phyloP scores from a whole-genome alignment of 2,329 filamentous ascomycete genomes.

The Pseudogymnoascus sp. region DNA sequence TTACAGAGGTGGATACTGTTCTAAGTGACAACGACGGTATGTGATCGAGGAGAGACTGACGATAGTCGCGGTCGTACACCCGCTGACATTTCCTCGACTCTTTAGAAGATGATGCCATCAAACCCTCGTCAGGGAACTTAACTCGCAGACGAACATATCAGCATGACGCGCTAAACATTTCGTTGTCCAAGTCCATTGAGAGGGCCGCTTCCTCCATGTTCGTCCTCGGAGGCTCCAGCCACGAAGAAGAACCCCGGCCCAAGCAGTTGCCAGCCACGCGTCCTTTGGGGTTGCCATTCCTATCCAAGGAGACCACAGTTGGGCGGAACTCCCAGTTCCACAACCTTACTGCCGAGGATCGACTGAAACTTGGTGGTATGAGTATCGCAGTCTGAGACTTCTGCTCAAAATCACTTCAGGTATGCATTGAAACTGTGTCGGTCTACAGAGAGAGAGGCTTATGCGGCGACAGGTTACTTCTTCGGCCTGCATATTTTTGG shows the following conservation, averaged over 20 bases:
- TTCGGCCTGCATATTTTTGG: constrained; percentile 74
- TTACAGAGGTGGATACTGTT: not conserved
- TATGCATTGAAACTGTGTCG: constrained; percentile 15
- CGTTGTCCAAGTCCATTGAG: not conserved
- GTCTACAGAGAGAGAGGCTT: not conserved
- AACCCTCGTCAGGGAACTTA: not conserved
- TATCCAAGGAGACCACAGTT: constrained; percentile 38
- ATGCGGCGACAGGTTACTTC: constrained; percentile 48
- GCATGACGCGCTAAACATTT: not conserved
- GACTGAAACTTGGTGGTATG: constrained; percentile 94
- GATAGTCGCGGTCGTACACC: not conserved
- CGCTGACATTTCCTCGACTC: not conserved
- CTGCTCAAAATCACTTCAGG: constrained; percentile 26
- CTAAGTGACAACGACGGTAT: not conserved
- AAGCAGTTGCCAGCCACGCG: not conserved
- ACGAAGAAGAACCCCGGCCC: not conserved
- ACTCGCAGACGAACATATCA: not conserved
- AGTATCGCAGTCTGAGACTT: constrained; percentile 83
- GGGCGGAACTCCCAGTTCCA: constrained; percentile 90
- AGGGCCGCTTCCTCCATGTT: not conserved
- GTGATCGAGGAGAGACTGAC: not conserved
- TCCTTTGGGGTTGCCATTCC: constrained; percentile 19
- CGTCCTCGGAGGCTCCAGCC: not conserved
- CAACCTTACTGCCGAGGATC: constrained; percentile 78
- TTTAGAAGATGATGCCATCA: not conserved